Base-by-base conservation (phyloP, 768 basidiomycete species). In the Collybiopsis luxurians region DNA sequence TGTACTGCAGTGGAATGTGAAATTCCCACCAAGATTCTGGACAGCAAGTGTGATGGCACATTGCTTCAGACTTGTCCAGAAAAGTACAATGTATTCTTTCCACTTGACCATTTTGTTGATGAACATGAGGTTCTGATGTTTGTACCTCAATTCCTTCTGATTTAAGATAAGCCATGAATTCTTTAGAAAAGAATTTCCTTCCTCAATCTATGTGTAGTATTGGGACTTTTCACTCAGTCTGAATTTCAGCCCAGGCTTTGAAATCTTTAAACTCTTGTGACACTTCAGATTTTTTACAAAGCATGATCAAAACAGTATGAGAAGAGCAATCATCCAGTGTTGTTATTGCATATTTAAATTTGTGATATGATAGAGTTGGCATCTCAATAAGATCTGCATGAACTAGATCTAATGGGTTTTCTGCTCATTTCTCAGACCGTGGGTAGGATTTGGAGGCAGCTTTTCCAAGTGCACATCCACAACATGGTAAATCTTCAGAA, bases 371-470 rank as follows among this genome's bases (percentile, higher is more conserved):
- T 3, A 36, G 15, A 7, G 19, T 36, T 3, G 48, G 28, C 7
- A 49, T 10, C 15, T 43, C 52, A n/a, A 65, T 61, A 0, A 71
- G 52, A 58, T 72, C 64, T 4, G 60, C 55, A 51, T 70, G 68
- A 11, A 69, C 55, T 36, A 64, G 66, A 11, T 60, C 53, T 1
- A 66, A 45, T 34, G 57, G 55, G 2, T n/a, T 21, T 39, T 50
- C 15, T 19, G 64, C 53, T 5, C 43, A 53, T 55, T 38, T 54
- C 46, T 56, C 17, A 2, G 64, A 62, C 11, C 26, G 19, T 23
- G 59, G 59, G 47, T 65, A 63, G 11, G 66, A 61, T 31, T 60
- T 59, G 7, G 62, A 55, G 38, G 61, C 55, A 57, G 63, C 60
- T 57, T 66, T 66, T 31, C 68, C 64, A 26, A 48, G 34, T n/a